These are phyloP conservation scores for Clarireedia paspali DNA, from an alignment of 2,329 filamentous ascomycete genomes.

Conservation along the genomic window DNA sequence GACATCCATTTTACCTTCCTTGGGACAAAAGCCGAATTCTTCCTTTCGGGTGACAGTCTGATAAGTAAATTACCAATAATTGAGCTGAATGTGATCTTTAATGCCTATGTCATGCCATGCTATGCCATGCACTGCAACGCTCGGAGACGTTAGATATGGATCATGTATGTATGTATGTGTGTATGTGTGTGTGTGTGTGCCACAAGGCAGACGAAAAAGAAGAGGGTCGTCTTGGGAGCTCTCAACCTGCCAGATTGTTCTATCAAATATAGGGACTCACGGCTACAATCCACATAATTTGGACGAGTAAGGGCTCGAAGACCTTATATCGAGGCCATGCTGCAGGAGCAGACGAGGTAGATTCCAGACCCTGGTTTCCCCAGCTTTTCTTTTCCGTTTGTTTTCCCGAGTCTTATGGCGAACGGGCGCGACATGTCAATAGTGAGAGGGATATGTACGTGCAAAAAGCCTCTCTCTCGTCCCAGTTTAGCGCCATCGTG, in stretches of 20 bases:
- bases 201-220: neutral
- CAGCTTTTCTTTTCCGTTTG: neutral
- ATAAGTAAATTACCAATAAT: neutral
- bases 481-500: neutral
- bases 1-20: constrained; percentile 2
- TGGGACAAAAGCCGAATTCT: neutral
- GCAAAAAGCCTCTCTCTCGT: neutral
- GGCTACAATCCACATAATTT: neutral
- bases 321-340: neutral
- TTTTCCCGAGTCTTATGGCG: neutral
- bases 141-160: constrained; percentile 15
- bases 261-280: neutral
- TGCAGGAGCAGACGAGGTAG: neutral
- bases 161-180: neutral
- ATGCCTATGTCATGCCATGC: neutral
- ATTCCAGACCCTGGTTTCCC: constrained; percentile 2
- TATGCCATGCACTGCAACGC: constrained; percentile 8
- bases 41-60: constrained; percentile 1
- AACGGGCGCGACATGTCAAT: neutral
- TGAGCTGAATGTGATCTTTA: neutral
- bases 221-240: neutral
- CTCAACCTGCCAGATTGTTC: neutral
- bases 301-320: neutral
- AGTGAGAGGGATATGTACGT: neutral
- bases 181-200: constrained; percentile 6